Conservation (phyloP, 164 flowering plant genomes). For the Sextonia rubra region DNA sequence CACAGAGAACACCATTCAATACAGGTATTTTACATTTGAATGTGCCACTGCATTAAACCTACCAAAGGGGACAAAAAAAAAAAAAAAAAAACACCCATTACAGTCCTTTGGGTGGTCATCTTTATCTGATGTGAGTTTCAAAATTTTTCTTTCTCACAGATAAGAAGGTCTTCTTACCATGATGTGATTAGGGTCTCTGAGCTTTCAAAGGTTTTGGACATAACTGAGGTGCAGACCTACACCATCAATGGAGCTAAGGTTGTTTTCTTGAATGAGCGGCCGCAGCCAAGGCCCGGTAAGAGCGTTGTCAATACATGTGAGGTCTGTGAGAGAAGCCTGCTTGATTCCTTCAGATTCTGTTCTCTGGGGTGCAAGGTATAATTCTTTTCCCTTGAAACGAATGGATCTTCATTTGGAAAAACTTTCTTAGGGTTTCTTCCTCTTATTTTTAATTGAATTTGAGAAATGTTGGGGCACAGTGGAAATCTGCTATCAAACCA, state of each 20-base stretch:
- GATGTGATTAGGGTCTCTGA: constrained; percentile 88
- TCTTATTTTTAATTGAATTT: no score
- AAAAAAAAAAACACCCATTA: no score
- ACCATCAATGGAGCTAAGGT: constrained; percentile 86
- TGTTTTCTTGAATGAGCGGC: constrained; percentile 84
- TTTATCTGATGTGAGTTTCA: not conserved
- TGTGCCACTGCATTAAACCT: not conserved
- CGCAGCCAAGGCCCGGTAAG: constrained; percentile 93
- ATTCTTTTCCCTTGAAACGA: not conserved
- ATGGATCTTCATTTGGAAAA: no score
- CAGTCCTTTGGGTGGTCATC: no score
- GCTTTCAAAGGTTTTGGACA: constrained; percentile 80
- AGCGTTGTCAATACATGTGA: constrained; percentile 84
- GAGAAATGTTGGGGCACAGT: no score
- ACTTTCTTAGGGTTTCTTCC: no score
- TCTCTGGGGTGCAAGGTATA: constrained; percentile 95
- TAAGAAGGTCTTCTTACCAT: constrained; percentile 92
- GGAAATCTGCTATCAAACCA: no score
- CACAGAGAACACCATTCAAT: constrained; percentile 77
- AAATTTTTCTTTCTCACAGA: constrained; percentile 42
- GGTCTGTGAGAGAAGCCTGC: constrained; percentile 87
- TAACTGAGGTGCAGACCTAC: constrained; percentile 81
- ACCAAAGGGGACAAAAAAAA: no score
- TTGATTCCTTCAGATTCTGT: constrained; percentile 85
- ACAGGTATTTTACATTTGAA: constrained; percentile 50